Percentiles rank a stretch among this genome's conserved stretches.
Conservation (phyloP, 2,329 filamentous ascomycete species). For the Parasarocladium wereldwijsianum region DNA sequence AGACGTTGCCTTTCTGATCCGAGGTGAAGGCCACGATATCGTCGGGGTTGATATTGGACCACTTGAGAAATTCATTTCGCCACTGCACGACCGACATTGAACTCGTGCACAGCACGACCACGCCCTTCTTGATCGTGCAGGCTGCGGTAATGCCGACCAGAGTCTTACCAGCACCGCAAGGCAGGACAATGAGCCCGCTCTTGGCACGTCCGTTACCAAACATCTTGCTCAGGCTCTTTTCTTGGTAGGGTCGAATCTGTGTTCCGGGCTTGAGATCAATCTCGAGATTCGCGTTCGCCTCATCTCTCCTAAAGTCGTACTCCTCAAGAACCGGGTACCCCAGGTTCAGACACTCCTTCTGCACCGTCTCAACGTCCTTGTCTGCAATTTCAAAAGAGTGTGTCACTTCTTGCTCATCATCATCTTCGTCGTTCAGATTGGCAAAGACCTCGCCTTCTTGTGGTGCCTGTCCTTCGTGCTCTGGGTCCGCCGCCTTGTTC, state of each 20-base stretch:
- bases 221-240: slow-evolving; percentile 97
- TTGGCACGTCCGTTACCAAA: slow-evolving; percentile 96
- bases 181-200: slow-evolving; percentile 92
- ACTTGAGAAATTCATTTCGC: slow-evolving; percentile 92
- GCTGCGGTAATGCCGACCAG: slow-evolving; percentile 96
- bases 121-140: slow-evolving; percentile 93
- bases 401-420: slow-evolving; percentile 75
- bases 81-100: slow-evolving; percentile 98
- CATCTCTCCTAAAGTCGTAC: slow-evolving; percentile 91
- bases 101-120: slow-evolving; percentile 89
- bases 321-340: slow-evolving; percentile 84
- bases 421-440: slow-evolving; percentile 66
- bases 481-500: slow-evolving; percentile 14
- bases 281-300: slow-evolving; percentile 76
- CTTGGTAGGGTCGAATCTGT: slow-evolving; percentile 87
- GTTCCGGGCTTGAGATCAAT: slow-evolving; percentile 85
- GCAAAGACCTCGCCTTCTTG: slow-evolving; percentile 57
- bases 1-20: slow-evolving; percentile 66
- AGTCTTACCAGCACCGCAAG: slow-evolving; percentile 93
- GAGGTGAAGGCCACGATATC: slow-evolving; percentile 93
- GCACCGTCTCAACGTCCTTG: slow-evolving; percentile 68
- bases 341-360: slow-evolving; percentile 77
- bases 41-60: slow-evolving; percentile 88
- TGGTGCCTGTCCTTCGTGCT: slow-evolving; percentile 32
- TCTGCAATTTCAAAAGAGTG: slow-evolving; percentile 88